Evolutionary conservation across 441 rosid genomes (phyloP).

Genomic region (Francoa sonchifolia): DNA sequence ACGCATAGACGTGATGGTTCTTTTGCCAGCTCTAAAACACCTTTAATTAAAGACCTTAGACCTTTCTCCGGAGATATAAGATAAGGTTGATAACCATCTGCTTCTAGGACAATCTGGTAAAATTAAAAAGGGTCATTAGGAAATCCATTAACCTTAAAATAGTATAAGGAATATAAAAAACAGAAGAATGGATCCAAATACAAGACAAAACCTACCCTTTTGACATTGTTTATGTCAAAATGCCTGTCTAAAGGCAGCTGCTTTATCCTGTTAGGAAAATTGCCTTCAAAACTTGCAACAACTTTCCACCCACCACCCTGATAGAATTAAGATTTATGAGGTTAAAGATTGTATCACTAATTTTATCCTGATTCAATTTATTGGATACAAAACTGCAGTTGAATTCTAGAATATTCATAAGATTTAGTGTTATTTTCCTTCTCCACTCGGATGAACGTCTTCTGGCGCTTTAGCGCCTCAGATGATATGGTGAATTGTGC

Average conservation of each 20-base stretch:
- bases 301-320: slow-evolving; percentile 98
- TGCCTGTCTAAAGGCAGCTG: slow-evolving; percentile 92
- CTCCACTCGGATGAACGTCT: no score
- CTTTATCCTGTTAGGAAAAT: slow-evolving; percentile 79
- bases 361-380: no score
- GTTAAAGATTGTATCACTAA: no score
- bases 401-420: no score
- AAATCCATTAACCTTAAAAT: slow-evolving; percentile 10
- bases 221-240: slow-evolving; percentile 77
- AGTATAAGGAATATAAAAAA: slow-evolving; percentile 7
- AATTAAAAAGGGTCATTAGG: slow-evolving; percentile 12
- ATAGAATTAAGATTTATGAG: no score
- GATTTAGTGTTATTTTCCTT: no score
- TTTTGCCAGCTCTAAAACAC: slow-evolving; percentile 88
- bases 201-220: slow-evolving; percentile 47
- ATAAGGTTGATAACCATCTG: slow-evolving; percentile 98
- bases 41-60: slow-evolving; percentile 80
- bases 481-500: no score
- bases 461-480: no score
- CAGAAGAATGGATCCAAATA: neutral
- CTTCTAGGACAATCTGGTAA: slow-evolving; percentile 75
- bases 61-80: slow-evolving; percentile 98
- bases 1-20: slow-evolving; percentile 87
- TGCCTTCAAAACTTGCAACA: slow-evolving; percentile 95
- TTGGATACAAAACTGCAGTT: no score